Base-by-base conservation (phyloP, 2,329 filamentous ascomycete genomes). In the Hypoxylon rubiginosum region DNA sequence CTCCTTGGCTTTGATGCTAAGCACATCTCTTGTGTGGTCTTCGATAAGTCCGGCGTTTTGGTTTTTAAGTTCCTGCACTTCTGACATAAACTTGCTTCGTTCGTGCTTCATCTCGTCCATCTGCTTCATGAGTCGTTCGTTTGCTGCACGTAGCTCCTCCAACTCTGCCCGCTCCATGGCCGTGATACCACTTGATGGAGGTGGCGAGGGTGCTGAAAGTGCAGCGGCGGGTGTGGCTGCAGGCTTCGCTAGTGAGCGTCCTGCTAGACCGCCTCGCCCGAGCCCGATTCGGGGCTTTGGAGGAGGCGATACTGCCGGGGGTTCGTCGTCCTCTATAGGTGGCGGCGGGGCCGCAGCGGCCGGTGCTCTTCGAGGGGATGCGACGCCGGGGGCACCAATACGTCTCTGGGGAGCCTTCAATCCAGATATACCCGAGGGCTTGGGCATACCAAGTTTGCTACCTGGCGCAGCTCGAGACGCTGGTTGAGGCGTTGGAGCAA, bases 1-100 rank as follows among this genome's bases (percentile, higher is more conserved):
- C 79, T 99, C 96, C 80, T 99, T 99, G 13, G 96, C 96, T 79
- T 98, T 98, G 82, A 99, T 97, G 72, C 94, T 96, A 45, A 99
- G 85, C 0, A 97, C 93, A 74, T 99, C 95, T 51, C 95, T 88
- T 0, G 96, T 99, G 78, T 98, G 95, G 74, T 98, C 95, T 80
- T 99, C 96, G 66, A 99, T 99, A 34, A 99, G 85, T 68, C 96
- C 92, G 24, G 96, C 96, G 75, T 99, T 99, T 77, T 97, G 93
- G 74, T 97, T 97, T 81, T 97, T 97, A 30, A 99, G 86, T 79
- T 98, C 96, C 72, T 95, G 91, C 45, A 98, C 91, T 78, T 97
- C 93, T 0, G 93, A 96, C 64, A 90, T 87, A 52, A 97, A 86
- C 74, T 91, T 94, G 62, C 90, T 88, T 67, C 93, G 90, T 76